Evolutionary conservation across 2,329 filamentous ascomycete genomes (phyloP).

Genomic region (Raffaelea albimanens): DNA sequence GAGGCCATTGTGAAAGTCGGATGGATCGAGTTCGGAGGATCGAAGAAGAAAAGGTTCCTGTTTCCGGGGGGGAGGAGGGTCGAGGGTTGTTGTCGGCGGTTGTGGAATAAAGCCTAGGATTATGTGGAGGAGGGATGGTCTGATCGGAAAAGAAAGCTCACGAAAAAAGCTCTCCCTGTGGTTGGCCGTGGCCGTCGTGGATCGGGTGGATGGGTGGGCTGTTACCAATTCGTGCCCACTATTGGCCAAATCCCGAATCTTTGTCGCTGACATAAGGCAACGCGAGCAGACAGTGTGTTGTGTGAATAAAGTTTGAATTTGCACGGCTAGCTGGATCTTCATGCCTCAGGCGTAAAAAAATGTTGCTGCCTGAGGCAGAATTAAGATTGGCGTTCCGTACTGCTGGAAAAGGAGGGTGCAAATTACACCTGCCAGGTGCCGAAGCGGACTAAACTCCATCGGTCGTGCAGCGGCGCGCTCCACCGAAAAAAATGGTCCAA

Average conservation of each 20-base stretch:
- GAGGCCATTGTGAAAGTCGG: conserved; percentile 33
- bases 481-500: neutral
- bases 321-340: neutral
- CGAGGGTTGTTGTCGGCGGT: neutral
- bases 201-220: neutral
- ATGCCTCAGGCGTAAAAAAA: neutral
- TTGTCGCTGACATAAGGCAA: conserved; percentile 7
- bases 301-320: neutral
- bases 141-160: conserved; percentile 2
- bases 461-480: neutral
- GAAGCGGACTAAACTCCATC: too few species aligned
- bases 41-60: neutral
- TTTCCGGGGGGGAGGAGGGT: neutral
- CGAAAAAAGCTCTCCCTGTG: conserved; percentile 3
- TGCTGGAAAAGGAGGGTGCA: too few species aligned
- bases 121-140: too few species aligned
- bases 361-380: neutral
- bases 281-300: neutral
- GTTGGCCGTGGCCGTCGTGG: neutral
- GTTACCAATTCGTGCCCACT: conserved; percentile 1
- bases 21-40: conserved; percentile 9
- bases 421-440: too few species aligned
- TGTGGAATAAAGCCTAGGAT: too few species aligned
- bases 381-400: neutral
- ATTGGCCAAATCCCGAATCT: conserved; percentile 11